Evolutionary conservation across 257 asterid genomes (phyloP).

Genomic region (Solanum dulcamara): DNA sequence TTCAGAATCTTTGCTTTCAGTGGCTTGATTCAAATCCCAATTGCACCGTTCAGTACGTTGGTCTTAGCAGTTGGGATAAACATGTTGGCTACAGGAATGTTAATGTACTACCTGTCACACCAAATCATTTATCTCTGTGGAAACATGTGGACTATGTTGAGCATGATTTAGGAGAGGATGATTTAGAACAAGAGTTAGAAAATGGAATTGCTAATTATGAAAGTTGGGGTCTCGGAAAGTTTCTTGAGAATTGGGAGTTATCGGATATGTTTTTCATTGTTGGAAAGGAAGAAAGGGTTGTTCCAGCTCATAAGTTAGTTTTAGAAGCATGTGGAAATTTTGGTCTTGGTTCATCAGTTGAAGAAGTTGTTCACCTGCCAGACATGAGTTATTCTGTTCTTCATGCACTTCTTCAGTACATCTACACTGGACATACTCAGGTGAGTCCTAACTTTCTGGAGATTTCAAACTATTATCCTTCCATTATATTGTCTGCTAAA

Average conservation of each 20-base stretch:
- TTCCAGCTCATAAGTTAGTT: conserved; percentile 83
- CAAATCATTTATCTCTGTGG: conserved; percentile 82
- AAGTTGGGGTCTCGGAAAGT: conserved; percentile 69
- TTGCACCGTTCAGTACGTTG: conserved; percentile 75
- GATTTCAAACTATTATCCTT: not conserved
- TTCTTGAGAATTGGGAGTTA: conserved; percentile 78
- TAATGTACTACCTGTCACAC: conserved; percentile 72
- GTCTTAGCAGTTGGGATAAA: conserved; percentile 97
- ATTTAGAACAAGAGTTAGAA: conserved; percentile 55
- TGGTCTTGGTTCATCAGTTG: conserved; percentile 24
- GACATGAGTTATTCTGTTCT: conserved; percentile 50
- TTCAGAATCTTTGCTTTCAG: conserved; percentile 87
- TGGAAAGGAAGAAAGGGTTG: conserved; percentile 59
- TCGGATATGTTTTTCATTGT: conserved; percentile 70
- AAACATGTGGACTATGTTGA: conserved; percentile 65
- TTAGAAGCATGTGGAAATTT: conserved; percentile 75
- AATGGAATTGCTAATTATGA: conserved; percentile 44
- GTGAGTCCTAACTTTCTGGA: conserved; percentile 25
- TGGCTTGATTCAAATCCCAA: conserved; percentile 93
- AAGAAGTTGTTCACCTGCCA: conserved; percentile 40
- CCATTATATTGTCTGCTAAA: not conserved
- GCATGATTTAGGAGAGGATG: conserved; percentile 23
- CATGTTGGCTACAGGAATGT: conserved; percentile 92
- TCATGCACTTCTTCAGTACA: conserved; percentile 66
- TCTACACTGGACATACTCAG: conserved; percentile 73